A percentile compares a stretch with the other conserved stretches of the same genome.
Evolutionary conservation across 2,329 filamentous ascomycete species (phyloP).

Genomic region (Alternaria viburni): DNA sequence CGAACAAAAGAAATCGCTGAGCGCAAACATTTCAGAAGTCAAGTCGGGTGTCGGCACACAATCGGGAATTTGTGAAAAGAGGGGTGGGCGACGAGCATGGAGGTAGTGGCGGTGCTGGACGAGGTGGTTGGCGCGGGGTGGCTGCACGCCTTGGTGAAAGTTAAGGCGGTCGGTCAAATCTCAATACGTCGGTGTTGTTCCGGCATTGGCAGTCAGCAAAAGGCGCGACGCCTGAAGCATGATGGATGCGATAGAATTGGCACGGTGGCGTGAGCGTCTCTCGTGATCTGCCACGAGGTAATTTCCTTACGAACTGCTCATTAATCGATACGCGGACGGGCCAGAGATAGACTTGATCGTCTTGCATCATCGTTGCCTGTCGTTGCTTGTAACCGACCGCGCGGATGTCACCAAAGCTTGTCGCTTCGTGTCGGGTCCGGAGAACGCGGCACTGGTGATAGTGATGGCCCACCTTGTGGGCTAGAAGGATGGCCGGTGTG

Average conservation of each 20-base stretch:
- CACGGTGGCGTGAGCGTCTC: neutral
- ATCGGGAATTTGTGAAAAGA: constrained; percentile 20
- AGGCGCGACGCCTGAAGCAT: neutral
- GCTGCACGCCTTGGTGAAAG: neutral
- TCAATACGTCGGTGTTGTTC: neutral
- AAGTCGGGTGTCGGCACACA: constrained; percentile 30
- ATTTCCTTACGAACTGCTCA: constrained; percentile 15
- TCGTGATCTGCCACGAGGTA: neutral
- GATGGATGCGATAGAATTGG: neutral
- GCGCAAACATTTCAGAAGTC: constrained; percentile 25
- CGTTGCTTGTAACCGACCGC: constrained; percentile 11
- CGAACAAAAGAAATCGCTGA: constrained; percentile 30
- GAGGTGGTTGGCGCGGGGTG: neutral
- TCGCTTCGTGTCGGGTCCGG: constrained; percentile 2
- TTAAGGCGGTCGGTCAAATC: constrained; percentile 1
- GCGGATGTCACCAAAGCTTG: constrained; percentile 25
- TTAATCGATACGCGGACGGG: neutral
- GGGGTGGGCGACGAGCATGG: neutral
- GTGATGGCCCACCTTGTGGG: neutral
- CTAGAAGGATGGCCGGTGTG: constrained; percentile 1
- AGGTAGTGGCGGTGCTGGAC: neutral
- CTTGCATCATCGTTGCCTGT: constrained; percentile 12
- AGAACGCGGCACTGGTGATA: constrained; percentile 2
- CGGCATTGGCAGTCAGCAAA: neutral
- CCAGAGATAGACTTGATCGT: neutral